Base-by-base conservation (phyloP, 805 yeast species). In the Candida coquimbonensis region DNA sequence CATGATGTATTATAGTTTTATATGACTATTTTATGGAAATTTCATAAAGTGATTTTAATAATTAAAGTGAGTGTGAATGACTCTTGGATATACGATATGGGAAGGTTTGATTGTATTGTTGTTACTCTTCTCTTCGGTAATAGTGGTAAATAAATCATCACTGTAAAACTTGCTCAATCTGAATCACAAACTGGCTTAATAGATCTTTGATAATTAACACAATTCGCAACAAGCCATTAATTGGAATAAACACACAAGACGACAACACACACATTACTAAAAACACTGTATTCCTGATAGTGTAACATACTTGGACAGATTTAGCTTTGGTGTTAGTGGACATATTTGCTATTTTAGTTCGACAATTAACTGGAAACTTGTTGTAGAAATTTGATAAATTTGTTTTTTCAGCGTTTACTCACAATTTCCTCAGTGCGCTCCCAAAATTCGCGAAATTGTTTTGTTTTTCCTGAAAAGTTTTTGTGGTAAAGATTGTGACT, bases 221-320 rank as follows among this genome's bases (percentile, higher is more conserved):
- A 29, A 11, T 13, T 29, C 14, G 13, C 12, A 29, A 29, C 31
- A 29, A 29, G 31, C 31, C 31, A 29, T 29, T 29, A 29, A 9
- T 29, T 29, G 31, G 13, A 29, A 13, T 29, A 29, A 8, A 29
- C 31, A 29, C 31, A 27, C 29, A 27, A 27, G 29, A 27, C 12
- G 29, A 27, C 12, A 11, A 29, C 31, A 13, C 12, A 13, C 31
- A 29, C 31, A 29, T 29, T 29, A 29, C 12, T 11, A 12, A 29
- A 29, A 7, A 29, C 31, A 29, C 31, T 29, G 13, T 29, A 9
- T 29, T 29, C 31, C 17, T 27, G n/a, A 5, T 17, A 39, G 24
- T 24, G 9, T 37, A 29, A 82, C 89, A 78, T 82, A 82, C 89
- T 80, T 83, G 90, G 72, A 85, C 91, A 77, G 90, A 83, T 80